Percentiles rank a stretch among this genome's conserved stretches.
phyloP scores from a whole-genome alignment of 768 basidiomycete genomes.

The Rhizopogon vulgaris region DNA sequence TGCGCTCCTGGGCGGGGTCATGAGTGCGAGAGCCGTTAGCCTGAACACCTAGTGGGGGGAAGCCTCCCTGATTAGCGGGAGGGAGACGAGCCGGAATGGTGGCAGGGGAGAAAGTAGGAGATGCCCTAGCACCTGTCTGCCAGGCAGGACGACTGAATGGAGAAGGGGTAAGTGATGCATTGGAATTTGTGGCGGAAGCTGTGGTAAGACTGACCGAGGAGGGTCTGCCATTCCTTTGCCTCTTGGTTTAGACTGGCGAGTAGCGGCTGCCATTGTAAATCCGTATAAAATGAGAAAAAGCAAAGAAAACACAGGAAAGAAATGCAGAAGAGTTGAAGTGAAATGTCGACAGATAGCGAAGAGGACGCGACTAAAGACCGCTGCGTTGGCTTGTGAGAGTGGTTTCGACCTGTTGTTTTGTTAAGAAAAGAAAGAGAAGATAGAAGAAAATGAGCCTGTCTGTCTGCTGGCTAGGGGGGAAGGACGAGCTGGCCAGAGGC shows the following conservation, averaged over 20 bases:
- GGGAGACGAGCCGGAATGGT: constrained; percentile 35
- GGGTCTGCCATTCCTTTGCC: constrained; percentile 60
- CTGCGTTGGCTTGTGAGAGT: constrained; percentile 14
- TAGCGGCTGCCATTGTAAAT: constrained; percentile 52
- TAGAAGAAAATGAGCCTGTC: constrained; percentile 14
- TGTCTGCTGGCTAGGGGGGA: constrained; percentile 20
- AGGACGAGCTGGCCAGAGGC: constrained; percentile 11
- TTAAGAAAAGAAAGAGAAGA: constrained; percentile 10
- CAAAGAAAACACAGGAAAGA: constrained; percentile 22
- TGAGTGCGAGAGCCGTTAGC: constrained; percentile 41
- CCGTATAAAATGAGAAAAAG: constrained; percentile 18
- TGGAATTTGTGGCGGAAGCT: constrained; percentile 6
- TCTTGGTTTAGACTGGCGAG: constrained; percentile 57
- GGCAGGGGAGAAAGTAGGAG: constrained; percentile 63
- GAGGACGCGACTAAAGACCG: constrained; percentile 25
- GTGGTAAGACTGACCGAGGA: constrained; percentile 39
- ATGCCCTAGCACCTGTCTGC: constrained; percentile 55
- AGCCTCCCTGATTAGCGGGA: constrained; percentile 29
- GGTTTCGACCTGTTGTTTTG: constrained; percentile 14
- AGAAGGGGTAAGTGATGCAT: constrained; percentile 6
- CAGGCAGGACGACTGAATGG: constrained; percentile 47
- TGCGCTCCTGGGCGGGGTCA: constrained; percentile 49
- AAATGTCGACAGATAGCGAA: constrained; percentile 31
- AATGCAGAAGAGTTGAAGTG: constrained; percentile 24
- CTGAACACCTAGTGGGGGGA: constrained; percentile 39